Evolutionary conservation across 73 alveolate genomes (phyloP), one percentile per base, ranked within the genome.

Genomic region (Tetrahymena borealis): DNA sequence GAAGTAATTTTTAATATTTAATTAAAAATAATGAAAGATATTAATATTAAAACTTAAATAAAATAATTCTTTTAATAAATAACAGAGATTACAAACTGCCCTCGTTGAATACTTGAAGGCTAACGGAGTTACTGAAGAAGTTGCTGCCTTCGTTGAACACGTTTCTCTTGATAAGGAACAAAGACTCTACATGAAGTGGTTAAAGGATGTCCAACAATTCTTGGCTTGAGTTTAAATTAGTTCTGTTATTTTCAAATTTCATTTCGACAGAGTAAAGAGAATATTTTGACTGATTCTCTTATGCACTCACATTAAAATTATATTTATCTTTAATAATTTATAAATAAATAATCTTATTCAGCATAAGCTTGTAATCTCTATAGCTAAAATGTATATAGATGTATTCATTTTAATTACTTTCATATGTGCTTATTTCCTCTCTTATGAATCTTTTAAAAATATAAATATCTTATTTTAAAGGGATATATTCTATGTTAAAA

Each of bases 121-220:
- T 16, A 94, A 39, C 79, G 99, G 99, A 32, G 95, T 97, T 20
- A 94, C 97, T 91, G 99, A 97, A 85, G 96, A 97, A 77, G 91
- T 97, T 28, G 99, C 98, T 4, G 98, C 98, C 33, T 97, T 97
- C 95, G 94, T 97, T 60, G 99, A 97, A 90, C 90, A 92, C 78
- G 93, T 93, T 94, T 94, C 98, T 20, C 94, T 97, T 33, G 99
- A 97, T 79, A 97, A 97, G 90, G 99, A 97, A 92, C 94, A 97
- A 79, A 97, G 99, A 95, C 95, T 96, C 91, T 97, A 97, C 93
- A 96, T 97, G 97, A 40, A 92, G 90, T 97, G 99, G 99, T 94
- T 97, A 35, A 78, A 90, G 20, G 93, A 93, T 40, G 95, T 97
- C 91, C 93, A 94, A 90, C 92, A 92, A 15, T 97, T 96, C 96